Evolutionary conservation across 2,329 filamentous ascomycete species (phyloP), one percentile per base, ranked within the genome.

Genomic region (Arthrobotrys entomopaga): DNA sequence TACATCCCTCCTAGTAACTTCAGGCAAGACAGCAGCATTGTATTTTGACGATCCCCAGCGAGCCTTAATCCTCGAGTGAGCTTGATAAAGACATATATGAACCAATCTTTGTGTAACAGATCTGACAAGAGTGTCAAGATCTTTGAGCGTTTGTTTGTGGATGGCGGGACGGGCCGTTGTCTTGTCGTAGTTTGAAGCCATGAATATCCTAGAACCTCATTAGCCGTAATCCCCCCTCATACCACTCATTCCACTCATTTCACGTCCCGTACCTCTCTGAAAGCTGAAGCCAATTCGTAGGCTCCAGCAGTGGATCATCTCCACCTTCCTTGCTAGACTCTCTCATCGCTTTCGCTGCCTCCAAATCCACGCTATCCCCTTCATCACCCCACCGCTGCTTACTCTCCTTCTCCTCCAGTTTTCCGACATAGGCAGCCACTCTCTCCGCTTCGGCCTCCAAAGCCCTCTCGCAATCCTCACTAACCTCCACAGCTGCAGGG

Each of bases 401-500:
- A 5, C 20, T 49, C 24, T 50, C 48, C 11, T 70, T 69, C 42
- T 57, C 58, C 24, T 65, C 71, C 15, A 70, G 11, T 22, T 52
- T 60, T 8, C 59, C 50, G 11, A 70, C 19, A 52, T 61, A 64
- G n/a, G n/a, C 48, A 26, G 19, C 49, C 16, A 34, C 49, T 53
- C 71, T 59, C 26, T 52, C 71, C 13, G 65, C 71, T 42, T 75
- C 71, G n/a, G 53, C 59, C 38, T 75, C 65, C 46, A 75, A 53
- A 3, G 59, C 64, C 20, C 11, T 46, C 29, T 69, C 71, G 19
- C 71, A 75, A 43, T 69, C 71, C 26, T 70, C 65, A 20, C 65
- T 57, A 40, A 75, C 71, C 52, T 75, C 71, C 46, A 75, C 65
- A 10, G 65, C 65, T 2, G 71, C 71, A 24, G 71, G 71, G 22